phyloP scores from a whole-genome alignment of 768 basidiomycete genomes.

The Neoboletus subvelutipes region DNA sequence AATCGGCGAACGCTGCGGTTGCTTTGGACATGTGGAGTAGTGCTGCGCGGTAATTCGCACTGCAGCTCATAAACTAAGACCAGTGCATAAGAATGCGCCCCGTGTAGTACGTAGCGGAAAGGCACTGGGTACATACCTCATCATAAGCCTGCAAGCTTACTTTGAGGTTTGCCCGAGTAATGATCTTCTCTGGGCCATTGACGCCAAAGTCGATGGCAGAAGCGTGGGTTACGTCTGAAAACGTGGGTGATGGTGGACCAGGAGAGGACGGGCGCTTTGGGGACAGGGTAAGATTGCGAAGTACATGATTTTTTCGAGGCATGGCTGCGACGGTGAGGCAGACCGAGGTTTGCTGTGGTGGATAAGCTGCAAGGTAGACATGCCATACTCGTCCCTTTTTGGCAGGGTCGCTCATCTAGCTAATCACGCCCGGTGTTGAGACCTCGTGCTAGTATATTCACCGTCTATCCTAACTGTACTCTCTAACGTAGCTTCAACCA shows the following conservation, averaged over 20 bases:
- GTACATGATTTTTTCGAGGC: constrained; percentile 56
- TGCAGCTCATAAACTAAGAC: constrained; percentile 68
- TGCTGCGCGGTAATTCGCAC: constrained; percentile 77
- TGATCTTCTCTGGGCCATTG: constrained; percentile 76
- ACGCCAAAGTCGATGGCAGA: constrained; percentile 76
- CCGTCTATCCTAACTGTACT: constrained; percentile 10
- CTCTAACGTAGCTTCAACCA: background rate
- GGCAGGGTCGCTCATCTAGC: background rate
- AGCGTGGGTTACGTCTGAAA: constrained; percentile 76
- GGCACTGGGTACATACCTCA: constrained; percentile 50
- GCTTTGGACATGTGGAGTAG: constrained; percentile 79
- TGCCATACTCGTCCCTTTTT: constrained; percentile 16
- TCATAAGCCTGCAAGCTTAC: constrained; percentile 77
- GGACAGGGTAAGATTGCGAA: constrained; percentile 53
- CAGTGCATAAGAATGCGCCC: constrained; percentile 18
- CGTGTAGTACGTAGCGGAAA: background rate
- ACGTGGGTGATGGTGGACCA: constrained; percentile 78
- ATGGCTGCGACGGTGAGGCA: constrained; percentile 28
- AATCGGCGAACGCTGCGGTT: constrained; percentile 82
- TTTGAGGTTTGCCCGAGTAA: constrained; percentile 77
- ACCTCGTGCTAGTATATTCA: background rate
- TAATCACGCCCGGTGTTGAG: background rate
- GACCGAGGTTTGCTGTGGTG: constrained; percentile 11
- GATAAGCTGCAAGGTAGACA: constrained; percentile 14
- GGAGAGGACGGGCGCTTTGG: constrained; percentile 48